phyloP scores from a whole-genome alignment of 768 basidiomycete species.

The Leccinum arenicola region DNA sequence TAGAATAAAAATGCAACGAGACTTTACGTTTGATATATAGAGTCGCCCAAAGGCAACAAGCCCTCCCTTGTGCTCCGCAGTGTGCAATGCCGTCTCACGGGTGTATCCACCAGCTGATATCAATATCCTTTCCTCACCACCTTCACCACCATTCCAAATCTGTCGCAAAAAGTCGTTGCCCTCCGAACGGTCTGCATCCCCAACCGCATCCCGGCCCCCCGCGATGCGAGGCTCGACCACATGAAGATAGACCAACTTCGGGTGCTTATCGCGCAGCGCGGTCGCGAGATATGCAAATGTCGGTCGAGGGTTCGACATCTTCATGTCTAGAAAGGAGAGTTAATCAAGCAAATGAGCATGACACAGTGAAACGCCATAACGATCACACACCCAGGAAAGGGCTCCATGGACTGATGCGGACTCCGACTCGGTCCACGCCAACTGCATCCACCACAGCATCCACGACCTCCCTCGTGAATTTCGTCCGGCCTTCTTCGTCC shows the following conservation, averaged over 20 bases:
- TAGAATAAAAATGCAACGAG: not conserved
- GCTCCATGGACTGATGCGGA: constrained; percentile 59
- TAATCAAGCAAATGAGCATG: not conserved
- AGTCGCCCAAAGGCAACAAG: not conserved
- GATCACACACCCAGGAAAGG: constrained; percentile 33
- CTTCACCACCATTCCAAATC: constrained; percentile 37
- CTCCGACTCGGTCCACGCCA: constrained; percentile 48
- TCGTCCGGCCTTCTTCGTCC: constrained; percentile 48
- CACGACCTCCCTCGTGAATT: constrained; percentile 48
- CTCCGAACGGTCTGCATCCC: not conserved
- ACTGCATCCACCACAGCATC: constrained; percentile 37
- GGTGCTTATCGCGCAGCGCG: not conserved
- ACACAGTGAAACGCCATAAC: not conserved
- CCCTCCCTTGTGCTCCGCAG: not conserved
- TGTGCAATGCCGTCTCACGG: not conserved
- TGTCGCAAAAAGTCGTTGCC: constrained; percentile 30
- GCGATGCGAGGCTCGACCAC: not conserved
- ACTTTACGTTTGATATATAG: not conserved
- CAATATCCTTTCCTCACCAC: constrained; percentile 8
- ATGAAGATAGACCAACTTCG: not conserved
- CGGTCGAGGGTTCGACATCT: too few relatives aligned
- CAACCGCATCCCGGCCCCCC: not conserved
- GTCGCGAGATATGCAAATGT: not conserved
- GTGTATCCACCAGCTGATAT: not conserved
- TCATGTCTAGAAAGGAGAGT: not conserved